Base-by-base conservation (phyloP, 2,329 filamentous ascomycete genomes). In the Ilyonectria mors-panacis region DNA sequence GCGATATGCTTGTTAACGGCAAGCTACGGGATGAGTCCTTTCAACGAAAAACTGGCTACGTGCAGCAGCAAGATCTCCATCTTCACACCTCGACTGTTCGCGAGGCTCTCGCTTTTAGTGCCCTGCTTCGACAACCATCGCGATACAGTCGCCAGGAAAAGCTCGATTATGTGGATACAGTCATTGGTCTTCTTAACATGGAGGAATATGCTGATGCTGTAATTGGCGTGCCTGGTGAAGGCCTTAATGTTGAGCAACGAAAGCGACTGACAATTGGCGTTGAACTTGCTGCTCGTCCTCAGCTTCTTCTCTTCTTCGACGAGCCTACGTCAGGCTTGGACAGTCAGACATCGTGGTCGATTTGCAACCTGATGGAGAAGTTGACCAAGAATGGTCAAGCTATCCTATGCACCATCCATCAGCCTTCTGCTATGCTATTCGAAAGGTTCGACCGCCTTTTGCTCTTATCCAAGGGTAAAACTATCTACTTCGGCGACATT, bases 11-110 rank as follows among this genome's bases (percentile, higher is more conserved):
- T 5, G 85, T 89, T 7, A 84, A 88, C 65, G 87, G 86, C 3
- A 86, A 85, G 35, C 88, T 87, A 23, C 89, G 92, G 35, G 93
- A 95, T 71, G 85, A 86, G n/a, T 93, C 92, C 0, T 96, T 97
- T 85, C 94, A 95, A 78, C 89, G 94, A 61, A 94, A 94, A 81
- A 95, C 93, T 0, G 94, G 94, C 35, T 96, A 96, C 73, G 94
- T 94, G 23, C 93, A 96, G 77, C 94, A 97, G 78, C 93, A 96
- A 76, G 94, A 97, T 86, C 85, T 97, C 3, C 94, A 97, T 78
- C 85, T 95, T 30, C 85, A 89, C 17, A 95, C 93, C 0, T 89
- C 89, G 94, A 39, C 37, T 13, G 37, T 39, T 17, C 37, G 37
- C 67, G 94, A 97, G 81, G 93, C 93, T 9, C 85, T 97, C 23